These are phyloP conservation scores for Thelonectria discophora DNA, from an alignment of 2,329 filamentous ascomycete species.

Conservation along the genomic window DNA sequence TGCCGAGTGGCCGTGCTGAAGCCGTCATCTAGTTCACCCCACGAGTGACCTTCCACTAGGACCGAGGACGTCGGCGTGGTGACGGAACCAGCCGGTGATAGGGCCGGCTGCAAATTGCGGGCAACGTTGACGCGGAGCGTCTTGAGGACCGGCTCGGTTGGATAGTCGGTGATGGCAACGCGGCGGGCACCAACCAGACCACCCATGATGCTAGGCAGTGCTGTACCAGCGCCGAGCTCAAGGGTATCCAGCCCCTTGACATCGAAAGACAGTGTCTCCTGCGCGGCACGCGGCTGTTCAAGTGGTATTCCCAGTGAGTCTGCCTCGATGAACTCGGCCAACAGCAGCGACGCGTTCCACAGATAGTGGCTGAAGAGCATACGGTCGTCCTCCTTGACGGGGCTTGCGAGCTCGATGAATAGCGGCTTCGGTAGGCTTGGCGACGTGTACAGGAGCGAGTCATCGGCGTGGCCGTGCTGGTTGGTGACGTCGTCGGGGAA, in stretches of 20 bases:
- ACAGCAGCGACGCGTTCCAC: constrained; percentile 72
- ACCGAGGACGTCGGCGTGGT: constrained; percentile 40
- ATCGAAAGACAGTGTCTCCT: constrained; percentile 48
- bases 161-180: constrained; percentile 74
- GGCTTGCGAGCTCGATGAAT: constrained; percentile 58
- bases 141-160: constrained; percentile 65
- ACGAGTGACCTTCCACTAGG: constrained; percentile 67
- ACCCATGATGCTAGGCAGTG: constrained; percentile 60
- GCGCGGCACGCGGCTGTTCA: constrained; percentile 25
- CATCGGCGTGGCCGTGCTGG: constrained; percentile 70
- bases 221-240: constrained; percentile 75
- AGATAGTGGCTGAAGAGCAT: constrained; percentile 75
- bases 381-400: constrained; percentile 61
- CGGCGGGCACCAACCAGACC: constrained; percentile 57
- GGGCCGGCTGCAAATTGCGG: constrained; percentile 55
- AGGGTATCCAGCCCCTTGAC: constrained; percentile 63
- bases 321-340: constrained; percentile 65
- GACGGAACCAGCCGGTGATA: constrained; percentile 45
- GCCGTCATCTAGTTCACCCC: constrained; percentile 62
- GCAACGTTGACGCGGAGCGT: constrained; percentile 67
- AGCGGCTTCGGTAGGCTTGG: constrained; percentile 58
- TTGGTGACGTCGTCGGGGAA: constrained; percentile 74
- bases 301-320: constrained; percentile 48
- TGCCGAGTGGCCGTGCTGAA: constrained; percentile 42
- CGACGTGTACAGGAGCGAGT: constrained; percentile 67